Evolutionary conservation across 2,329 filamentous ascomycete species (phyloP), one percentile per base, ranked within the genome.

Genomic region (Colletotrichum graminicola): DNA sequence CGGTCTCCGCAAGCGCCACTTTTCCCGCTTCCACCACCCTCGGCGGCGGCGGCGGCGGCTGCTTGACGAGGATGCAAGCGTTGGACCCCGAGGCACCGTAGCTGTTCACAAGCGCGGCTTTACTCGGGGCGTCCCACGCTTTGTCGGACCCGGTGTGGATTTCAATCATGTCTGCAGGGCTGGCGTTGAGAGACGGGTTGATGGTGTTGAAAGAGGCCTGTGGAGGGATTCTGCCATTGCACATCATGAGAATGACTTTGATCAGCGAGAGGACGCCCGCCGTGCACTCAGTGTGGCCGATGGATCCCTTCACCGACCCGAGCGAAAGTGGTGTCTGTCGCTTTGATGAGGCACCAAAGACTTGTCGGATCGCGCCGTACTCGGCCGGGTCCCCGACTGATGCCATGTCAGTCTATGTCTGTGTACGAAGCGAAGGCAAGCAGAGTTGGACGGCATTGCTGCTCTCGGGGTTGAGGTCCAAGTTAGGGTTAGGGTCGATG

Each of bases 291-390:
- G 43, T 14, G 26, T 66, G 63, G 26, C 83, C 85, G 72, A 92
- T 84, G 67, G 88, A 86, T 3, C 63, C 63, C 39, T 66, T 66
- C 5, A 66, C 55, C 7, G 63, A 66, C 11, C 63, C 23, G 10
- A 66, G 3, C 39, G 21, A 54, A 8, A 66, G 55, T 7, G 21
- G 18, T 26, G 29, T 57, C 32, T 57, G n/a, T 10, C 54, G 54
- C 12, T 16, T 34, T 5, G 29, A 12, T 34, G 34, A 34, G 54
- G 10, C 54, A 7, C 54, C 54, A 4, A 57, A 41, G 72, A 87
- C 83, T 2, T 89, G 87, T 75, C 89, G 85, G 43, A 89, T 81
- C 67, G 86, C 85, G 55, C 87, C 86, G 49, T 87, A 84, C 29
- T 57, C 54, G 29, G 14, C n/a, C 14, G 54, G 54, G 70, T 87